Evolutionary conservation across 2,329 filamentous ascomycete genomes (phyloP).

Genomic region (Bertia moriformis): DNA sequence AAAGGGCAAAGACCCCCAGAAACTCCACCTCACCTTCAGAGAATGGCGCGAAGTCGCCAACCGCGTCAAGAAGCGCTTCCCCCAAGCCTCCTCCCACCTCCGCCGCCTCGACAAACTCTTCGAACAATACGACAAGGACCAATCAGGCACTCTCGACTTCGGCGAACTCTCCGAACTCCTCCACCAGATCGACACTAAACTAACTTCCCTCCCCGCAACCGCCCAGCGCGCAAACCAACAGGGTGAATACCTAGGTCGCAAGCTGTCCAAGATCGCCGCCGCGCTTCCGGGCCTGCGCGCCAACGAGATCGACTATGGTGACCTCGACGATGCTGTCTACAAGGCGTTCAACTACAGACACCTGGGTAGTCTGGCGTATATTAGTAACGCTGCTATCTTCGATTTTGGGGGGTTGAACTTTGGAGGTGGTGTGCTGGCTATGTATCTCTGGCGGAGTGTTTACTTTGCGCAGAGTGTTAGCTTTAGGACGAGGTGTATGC

Average conservation of each 20-base stretch:
- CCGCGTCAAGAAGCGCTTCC: conserved; percentile 76
- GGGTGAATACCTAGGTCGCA: conserved; percentile 78
- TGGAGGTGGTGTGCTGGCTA: conserved; percentile 73
- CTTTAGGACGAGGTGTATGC: conserved; percentile 68
- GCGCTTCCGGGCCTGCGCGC: conserved; percentile 59
- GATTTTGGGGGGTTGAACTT: conserved; percentile 67
- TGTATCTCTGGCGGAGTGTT: conserved; percentile 89
- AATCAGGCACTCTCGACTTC: conserved; percentile 85
- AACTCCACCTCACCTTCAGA: conserved; percentile 68
- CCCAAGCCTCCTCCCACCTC: conserved; percentile 76
- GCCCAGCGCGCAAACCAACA: conserved; percentile 95
- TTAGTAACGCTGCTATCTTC: conserved; percentile 92
- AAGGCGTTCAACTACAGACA: conserved; percentile 90
- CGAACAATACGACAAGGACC: conserved; percentile 79
- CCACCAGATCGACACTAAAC: conserved; percentile 81
- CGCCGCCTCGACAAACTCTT: conserved; percentile 85
- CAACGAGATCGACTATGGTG: conserved; percentile 76
- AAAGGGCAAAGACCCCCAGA: conserved; percentile 76
- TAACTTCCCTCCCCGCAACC: conserved; percentile 86
- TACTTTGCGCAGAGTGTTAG: conserved; percentile 98
- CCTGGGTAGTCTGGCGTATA: conserved; percentile 80
- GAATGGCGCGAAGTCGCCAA: conserved; percentile 80
- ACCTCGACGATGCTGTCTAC: conserved; percentile 82
- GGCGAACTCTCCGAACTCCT: conserved; percentile 79
- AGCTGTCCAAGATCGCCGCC: conserved; percentile 81